Base-by-base conservation (phyloP, 2,329 filamentous ascomycete genomes). In the Trichoderma afroharzianum region DNA sequence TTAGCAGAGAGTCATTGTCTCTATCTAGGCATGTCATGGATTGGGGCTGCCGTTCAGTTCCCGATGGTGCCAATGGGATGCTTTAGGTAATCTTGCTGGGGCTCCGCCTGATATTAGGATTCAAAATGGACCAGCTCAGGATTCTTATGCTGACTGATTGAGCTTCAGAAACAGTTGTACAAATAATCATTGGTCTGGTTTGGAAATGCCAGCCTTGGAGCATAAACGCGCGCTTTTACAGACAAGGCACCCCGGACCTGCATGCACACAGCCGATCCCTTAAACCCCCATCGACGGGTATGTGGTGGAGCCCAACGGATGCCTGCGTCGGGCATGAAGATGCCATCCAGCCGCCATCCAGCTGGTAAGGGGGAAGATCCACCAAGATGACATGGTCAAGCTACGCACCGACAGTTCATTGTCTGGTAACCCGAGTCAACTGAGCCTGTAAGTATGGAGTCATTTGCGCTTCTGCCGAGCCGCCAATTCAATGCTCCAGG, bases 331-430 rank as follows among this genome's bases (percentile, higher is more conserved):
- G 69, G 69, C 69, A 71, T 61, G 63, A 71, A 71, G 62, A 67
- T 57, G 59, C 55, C 39, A 57, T 47, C 55, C 66, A 59, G 55
- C 66, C 66, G 59, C 55, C 39, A 55, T 47, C 57, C 66, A 59
- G 57, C 66, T 21, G 57, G 66, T 68, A 61, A 68, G 43, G 66
- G 66, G 57, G 66, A 62, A 68, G 39, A 61, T 62, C 66, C 66
- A 76, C 77, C 68, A 57, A 18, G 55, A 72, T 63, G 33, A 70
- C 74, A 75, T 71, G 73, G 66, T 74, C 73, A 72, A 71, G 71
- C 73, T 71, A 73, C 55, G 61, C 69, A 58, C 62, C 63, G 68
- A 63, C 59, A 63, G 47, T 55, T 63, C 47, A 68, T 53, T 28
- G 32, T 55, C 59, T 63, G 58, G 58, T 12, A 55, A 63, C 30